Conservation (phyloP, 371 early-diverging fungal species). For the Chytridium lagenaria region DNA sequence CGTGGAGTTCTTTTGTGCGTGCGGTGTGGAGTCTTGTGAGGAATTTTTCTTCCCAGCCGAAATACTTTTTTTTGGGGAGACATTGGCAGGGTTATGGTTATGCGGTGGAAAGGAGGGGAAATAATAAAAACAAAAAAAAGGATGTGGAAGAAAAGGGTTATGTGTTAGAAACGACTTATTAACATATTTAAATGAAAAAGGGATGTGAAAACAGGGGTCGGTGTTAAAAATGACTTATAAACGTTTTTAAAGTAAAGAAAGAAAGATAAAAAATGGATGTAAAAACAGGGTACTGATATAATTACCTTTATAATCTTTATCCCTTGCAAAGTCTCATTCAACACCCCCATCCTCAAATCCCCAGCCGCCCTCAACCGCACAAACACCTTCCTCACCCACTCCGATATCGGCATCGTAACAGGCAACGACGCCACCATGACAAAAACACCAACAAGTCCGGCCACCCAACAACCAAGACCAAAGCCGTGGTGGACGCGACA, state of each 20-base stretch:
- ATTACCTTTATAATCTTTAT: constrained; percentile 53
- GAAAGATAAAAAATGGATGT: no score
- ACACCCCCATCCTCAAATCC: constrained; percentile 41
- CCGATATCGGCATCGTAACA: constrained; percentile 20
- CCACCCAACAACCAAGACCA: constrained; percentile 42
- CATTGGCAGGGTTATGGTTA: no score
- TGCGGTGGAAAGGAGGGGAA: background rate
- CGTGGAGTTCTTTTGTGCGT: background rate
- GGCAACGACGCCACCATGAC: constrained; percentile 33
- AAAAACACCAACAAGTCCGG: constrained; percentile 46
- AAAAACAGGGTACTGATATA: no score
- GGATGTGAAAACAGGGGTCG: no score
- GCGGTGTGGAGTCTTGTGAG: background rate
- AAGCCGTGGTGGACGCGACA: constrained; percentile 25
- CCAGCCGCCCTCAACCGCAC: constrained; percentile 31
- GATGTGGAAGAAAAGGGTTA: no score
- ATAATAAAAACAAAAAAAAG: background rate
- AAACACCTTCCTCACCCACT: constrained; percentile 25
- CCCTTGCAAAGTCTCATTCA: constrained; percentile 49
- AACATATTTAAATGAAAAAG: no score
- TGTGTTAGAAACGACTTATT: no score
- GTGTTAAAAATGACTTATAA: no score
- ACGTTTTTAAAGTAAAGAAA: no score
- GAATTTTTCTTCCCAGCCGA: constrained; percentile 26
- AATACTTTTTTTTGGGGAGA: constrained; percentile 13